Conservation (phyloP, 495 filamentous ascomycete genomes). For the Aspergillus incahuasiensis region DNA sequence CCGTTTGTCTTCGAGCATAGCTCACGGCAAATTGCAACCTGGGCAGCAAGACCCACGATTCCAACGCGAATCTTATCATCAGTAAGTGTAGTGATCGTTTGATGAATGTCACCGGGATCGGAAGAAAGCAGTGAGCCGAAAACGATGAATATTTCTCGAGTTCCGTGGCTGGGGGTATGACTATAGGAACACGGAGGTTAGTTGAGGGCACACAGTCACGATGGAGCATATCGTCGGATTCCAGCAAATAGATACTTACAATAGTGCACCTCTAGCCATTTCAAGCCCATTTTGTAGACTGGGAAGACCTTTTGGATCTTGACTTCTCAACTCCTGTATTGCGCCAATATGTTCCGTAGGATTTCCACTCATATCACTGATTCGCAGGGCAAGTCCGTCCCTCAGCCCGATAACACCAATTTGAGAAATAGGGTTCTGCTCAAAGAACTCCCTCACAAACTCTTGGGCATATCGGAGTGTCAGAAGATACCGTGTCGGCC, state of each 20-base stretch:
- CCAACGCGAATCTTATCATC: slow-evolving; percentile 77
- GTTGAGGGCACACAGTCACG: not conserved
- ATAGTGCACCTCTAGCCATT: slow-evolving; percentile 85
- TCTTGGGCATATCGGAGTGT: slow-evolving; percentile 78
- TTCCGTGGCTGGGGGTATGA: slow-evolving; percentile 89
- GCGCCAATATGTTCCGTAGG: slow-evolving; percentile 81
- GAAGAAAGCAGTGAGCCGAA: slow-evolving; percentile 86
- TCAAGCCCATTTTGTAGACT: slow-evolving; percentile 93
- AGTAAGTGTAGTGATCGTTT: slow-evolving; percentile 73
- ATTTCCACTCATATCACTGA: slow-evolving; percentile 89
- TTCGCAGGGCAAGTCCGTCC: slow-evolving; percentile 78
- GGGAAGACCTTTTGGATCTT: slow-evolving; percentile 84
- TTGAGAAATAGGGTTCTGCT: slow-evolving; percentile 98
- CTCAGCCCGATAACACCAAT: slow-evolving; percentile 85
- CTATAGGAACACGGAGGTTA: slow-evolving; percentile 37
- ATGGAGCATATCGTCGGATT: not conserved
- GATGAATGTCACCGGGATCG: slow-evolving; percentile 93
- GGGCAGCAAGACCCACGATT: slow-evolving; percentile 84
- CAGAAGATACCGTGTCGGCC: slow-evolving; percentile 79
- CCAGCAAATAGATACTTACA: slow-evolving; percentile 53
- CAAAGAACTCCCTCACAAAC: slow-evolving; percentile 92
- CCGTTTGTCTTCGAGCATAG: slow-evolving; percentile 82
- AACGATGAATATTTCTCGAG: slow-evolving; percentile 84
- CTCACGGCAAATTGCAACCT: slow-evolving; percentile 87
- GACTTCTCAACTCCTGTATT: slow-evolving; percentile 60